Percentiles rank a stretch among this genome's conserved stretches.
Conservation (phyloP, 78 protist species). For the Dictyostelium citrinum region DNA sequence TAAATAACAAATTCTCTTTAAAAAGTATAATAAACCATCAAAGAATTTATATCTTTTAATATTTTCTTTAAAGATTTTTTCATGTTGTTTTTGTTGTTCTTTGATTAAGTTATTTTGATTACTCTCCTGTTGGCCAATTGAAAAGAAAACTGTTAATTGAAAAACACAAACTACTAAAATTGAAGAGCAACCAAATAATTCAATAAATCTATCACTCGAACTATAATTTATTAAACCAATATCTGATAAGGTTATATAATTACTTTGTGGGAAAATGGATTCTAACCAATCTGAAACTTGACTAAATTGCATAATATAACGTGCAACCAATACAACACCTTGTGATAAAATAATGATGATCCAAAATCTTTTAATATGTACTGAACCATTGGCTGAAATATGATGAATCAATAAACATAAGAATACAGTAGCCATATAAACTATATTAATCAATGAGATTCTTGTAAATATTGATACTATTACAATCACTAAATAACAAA, state of each 20-base stretch:
- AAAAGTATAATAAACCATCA: not conserved
- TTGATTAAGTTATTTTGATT: too few relatives aligned
- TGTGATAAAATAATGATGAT: slow-evolving; percentile 26
- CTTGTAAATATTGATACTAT: slow-evolving; percentile 13
- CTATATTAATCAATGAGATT: slow-evolving; percentile 10
- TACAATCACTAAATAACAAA: slow-evolving; percentile 52
- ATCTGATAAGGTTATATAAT: slow-evolving; percentile 2
- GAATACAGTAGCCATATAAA: slow-evolving; percentile 56
- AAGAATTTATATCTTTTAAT: not conserved
- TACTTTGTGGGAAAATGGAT: not conserved
- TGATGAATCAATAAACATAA: slow-evolving; percentile 46
- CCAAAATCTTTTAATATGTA: slow-evolving; percentile 63
- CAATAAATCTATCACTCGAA: not conserved
- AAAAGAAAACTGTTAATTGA: slow-evolving; percentile 57
- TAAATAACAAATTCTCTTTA: not conserved
- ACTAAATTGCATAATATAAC: slow-evolving; percentile 49
- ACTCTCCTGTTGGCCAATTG: not conserved
- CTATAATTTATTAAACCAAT: slow-evolving; percentile 23
- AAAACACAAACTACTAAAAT: slow-evolving; percentile 50
- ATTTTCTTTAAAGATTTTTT: too few relatives aligned
- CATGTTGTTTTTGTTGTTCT: not conserved
- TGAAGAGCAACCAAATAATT: slow-evolving; percentile 33
- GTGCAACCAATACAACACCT: slow-evolving; percentile 32
- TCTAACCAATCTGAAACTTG: not conserved
- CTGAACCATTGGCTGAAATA: slow-evolving; percentile 12